phyloP scores from a whole-genome alignment of 768 basidiomycete species.

The Suillus plorans region DNA sequence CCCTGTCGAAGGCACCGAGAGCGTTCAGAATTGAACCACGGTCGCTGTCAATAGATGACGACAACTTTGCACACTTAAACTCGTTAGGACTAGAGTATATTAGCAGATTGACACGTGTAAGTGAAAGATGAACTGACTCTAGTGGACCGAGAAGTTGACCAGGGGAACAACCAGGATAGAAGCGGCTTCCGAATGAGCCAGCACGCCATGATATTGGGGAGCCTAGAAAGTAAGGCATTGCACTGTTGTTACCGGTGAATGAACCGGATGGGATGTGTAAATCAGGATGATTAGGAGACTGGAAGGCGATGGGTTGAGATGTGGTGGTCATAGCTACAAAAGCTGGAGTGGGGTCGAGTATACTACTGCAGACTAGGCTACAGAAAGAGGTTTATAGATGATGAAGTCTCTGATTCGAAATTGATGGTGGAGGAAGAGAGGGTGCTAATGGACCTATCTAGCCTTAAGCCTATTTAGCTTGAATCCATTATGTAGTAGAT shows the following conservation, averaged over 20 bases:
- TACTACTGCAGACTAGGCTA: slow-evolving; percentile 7
- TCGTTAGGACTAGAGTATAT: slow-evolving; percentile 38
- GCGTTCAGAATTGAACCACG: slow-evolving; percentile 63
- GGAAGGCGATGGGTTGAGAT: slow-evolving; percentile 47
- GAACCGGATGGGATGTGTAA: slow-evolving; percentile 46
- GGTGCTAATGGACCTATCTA: slow-evolving; percentile 9
- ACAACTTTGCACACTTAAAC: slow-evolving; percentile 45
- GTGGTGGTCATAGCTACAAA: slow-evolving; percentile 33
- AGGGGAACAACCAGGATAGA: slow-evolving; percentile 64
- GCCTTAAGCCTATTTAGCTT: slow-evolving; percentile 23
- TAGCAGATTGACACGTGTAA: background rate
- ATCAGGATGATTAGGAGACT: slow-evolving; percentile 24
- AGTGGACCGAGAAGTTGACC: slow-evolving; percentile 59
- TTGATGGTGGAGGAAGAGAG: slow-evolving; percentile 11
- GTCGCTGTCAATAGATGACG: slow-evolving; percentile 61
- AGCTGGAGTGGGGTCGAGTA: background rate
- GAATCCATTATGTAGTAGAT: background rate
- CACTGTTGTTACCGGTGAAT: slow-evolving; percentile 43
- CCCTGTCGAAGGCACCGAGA: slow-evolving; percentile 61
- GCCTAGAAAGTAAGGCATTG: slow-evolving; percentile 68
- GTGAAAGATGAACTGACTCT: slow-evolving; percentile 49
- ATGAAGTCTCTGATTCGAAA: background rate
- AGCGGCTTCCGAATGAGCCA: slow-evolving; percentile 62
- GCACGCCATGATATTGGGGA: slow-evolving; percentile 73
- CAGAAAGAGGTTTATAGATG: slow-evolving; percentile 1